phyloP scores from a whole-genome alignment of 2,329 filamentous ascomycete genomes.

The Sarocladium oryzae region DNA sequence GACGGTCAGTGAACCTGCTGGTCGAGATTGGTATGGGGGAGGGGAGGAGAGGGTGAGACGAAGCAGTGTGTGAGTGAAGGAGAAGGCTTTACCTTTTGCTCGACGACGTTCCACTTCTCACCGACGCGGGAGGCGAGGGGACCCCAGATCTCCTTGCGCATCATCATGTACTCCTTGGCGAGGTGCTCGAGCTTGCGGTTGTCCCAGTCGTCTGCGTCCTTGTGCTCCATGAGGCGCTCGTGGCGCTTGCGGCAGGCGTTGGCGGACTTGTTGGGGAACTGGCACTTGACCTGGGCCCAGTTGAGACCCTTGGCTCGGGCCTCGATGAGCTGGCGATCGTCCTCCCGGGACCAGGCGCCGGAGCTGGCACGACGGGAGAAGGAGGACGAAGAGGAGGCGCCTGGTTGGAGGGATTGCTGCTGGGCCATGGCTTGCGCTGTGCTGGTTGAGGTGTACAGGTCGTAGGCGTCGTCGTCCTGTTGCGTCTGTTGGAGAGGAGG shows the following conservation, averaged over 20 bases:
- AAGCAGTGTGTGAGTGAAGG: neutral
- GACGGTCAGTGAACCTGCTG: too few species aligned
- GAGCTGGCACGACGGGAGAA: constrained; percentile 48
- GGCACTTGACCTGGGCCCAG: constrained; percentile 73
- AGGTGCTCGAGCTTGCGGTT: constrained; percentile 66
- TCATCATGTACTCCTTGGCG: constrained; percentile 70
- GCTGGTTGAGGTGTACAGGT: constrained; percentile 37
- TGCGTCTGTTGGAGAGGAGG: constrained; percentile 26
- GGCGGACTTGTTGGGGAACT: constrained; percentile 68
- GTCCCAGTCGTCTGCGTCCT: constrained; percentile 72
- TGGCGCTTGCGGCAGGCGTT: constrained; percentile 89
- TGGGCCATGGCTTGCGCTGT: constrained; percentile 15
- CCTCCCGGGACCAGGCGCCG: constrained; percentile 64
- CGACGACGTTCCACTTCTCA: constrained; percentile 74
- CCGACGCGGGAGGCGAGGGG: constrained; percentile 65
- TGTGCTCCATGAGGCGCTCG: constrained; percentile 73
- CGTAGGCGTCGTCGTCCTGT: constrained; percentile 27
- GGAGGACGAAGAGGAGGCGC: constrained; percentile 16
- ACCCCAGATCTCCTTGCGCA: constrained; percentile 77
- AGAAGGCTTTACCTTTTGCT: constrained; percentile 45
- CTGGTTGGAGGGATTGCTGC: constrained; percentile 21
- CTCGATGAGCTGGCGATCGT: constrained; percentile 66
- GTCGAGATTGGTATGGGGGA: constrained; percentile 11
- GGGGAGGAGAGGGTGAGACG: neutral
- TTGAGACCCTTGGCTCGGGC: constrained; percentile 72